These are phyloP conservation scores for Paspalum notatum DNA, from an alignment of 176 grass and related monocot genomes.

Conservation along the genomic window DNA sequence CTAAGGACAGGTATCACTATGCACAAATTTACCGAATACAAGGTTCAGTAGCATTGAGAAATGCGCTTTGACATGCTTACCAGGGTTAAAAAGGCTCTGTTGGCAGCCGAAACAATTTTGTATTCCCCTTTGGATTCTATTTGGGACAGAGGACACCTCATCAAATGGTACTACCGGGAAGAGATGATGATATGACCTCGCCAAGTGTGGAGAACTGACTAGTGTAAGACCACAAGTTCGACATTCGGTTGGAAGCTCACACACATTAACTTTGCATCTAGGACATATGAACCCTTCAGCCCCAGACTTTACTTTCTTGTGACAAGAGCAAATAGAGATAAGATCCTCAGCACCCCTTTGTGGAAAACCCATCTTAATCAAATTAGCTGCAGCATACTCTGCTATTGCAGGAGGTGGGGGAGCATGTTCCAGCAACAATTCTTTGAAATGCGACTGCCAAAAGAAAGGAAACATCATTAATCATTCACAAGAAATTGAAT, in stretches of 20 bases:
- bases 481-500: conserved; percentile 14
- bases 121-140: conserved; percentile 73
- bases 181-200: conserved; percentile 96
- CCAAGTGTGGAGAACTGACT: conserved; percentile 93
- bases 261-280: conserved; percentile 95
- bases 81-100: conserved; percentile 70
- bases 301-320: conserved; percentile 87
- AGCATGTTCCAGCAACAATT: conserved; percentile 90
- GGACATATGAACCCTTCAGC: conserved; percentile 94
- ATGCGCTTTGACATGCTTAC: conserved; percentile 38
- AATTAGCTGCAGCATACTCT: conserved; percentile 94
- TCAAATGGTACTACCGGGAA: conserved; percentile 89
- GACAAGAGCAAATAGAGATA: conserved; percentile 96
- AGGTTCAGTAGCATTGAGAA: conserved; percentile 3
- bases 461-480: conserved; percentile 43
- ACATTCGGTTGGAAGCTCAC: conserved; percentile 92
- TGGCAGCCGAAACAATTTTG: conserved; percentile 88
- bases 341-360: conserved; percentile 96
- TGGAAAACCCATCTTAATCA: conserved; percentile 99
- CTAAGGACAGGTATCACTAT: not conserved
- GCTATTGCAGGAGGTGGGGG: conserved; percentile 92
- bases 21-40: not conserved
- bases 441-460: conserved; percentile 89
- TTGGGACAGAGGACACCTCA: conserved; percentile 68
- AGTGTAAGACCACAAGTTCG: conserved; percentile 88